These are phyloP conservation scores for Macadamia integrifolia DNA, from an alignment of 164 flowering plant genomes.

Conservation along the genomic window DNA sequence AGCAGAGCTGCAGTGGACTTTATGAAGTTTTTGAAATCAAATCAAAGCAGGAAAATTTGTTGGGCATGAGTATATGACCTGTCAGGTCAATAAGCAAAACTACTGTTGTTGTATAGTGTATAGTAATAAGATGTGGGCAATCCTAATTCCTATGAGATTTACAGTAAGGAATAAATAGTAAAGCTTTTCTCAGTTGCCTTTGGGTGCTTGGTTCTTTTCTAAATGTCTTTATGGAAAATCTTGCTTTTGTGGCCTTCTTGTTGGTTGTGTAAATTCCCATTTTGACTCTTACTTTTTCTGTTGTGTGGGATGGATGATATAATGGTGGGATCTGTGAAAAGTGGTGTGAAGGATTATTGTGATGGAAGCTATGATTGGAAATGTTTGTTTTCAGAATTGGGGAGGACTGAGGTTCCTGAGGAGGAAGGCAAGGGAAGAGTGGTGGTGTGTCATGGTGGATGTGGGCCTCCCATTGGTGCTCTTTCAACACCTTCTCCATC, in stretches of 20 bases:
- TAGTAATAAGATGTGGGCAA: too few relatives aligned
- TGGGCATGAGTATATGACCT: too few relatives aligned
- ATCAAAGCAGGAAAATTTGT: too few relatives aligned
- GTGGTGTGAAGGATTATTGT: conserved; percentile 16
- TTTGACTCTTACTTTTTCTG: not conserved
- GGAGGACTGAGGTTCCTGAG: not conserved
- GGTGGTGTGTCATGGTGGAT: not conserved
- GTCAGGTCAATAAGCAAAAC: too few relatives aligned
- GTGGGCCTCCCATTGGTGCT: too few relatives aligned
- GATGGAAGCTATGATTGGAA: not conserved
- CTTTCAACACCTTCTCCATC: too few relatives aligned
- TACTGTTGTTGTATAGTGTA: too few relatives aligned
- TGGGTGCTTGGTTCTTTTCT: conserved; percentile 7
- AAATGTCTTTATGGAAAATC: conserved; percentile 9
- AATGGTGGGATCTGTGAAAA: conserved; percentile 20
- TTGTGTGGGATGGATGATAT: conserved; percentile 2
- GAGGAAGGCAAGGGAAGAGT: not conserved
- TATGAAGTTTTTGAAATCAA: not conserved
- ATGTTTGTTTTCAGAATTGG: not conserved
- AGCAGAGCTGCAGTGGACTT: not conserved
- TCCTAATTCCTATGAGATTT: too few relatives aligned
- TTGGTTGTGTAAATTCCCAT: not conserved
- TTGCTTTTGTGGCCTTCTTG: not conserved
- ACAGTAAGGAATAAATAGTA: too few relatives aligned
- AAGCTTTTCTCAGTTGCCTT: conserved; percentile 13